Percentiles rank a stretch among this genome's conserved stretches.
These are phyloP conservation scores for Colletotrichum phormii DNA, from an alignment of 2,329 filamentous ascomycete species.

Conservation along the genomic window DNA sequence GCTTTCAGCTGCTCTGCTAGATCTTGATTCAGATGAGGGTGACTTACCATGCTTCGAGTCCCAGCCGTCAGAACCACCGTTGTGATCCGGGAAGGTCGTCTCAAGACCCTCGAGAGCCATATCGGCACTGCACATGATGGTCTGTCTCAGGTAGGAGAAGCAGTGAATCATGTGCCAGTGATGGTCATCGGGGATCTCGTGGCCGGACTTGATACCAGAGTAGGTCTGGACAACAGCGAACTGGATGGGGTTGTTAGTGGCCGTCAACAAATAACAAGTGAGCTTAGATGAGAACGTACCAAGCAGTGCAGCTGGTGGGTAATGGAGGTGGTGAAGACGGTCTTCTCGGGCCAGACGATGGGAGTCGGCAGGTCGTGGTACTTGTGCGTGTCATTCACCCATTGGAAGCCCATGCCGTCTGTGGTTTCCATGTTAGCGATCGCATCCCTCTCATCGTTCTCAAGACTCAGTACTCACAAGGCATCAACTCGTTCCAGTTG, in stretches of 20 bases:
- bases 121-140: constrained; percentile 59
- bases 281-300: constrained; percentile 36
- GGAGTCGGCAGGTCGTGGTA: constrained; percentile 52
- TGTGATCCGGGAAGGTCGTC: constrained; percentile 59
- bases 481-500: constrained; percentile 54
- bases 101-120: constrained; percentile 58
- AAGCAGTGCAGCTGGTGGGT: constrained; percentile 59
- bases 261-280: neutral
- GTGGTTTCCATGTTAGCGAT: constrained; percentile 6
- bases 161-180: constrained; percentile 62
- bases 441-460: fast-evolving
- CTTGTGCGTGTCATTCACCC: constrained; percentile 48
- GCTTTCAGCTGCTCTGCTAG: neutral
- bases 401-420: constrained; percentile 54
- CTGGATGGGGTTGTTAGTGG: constrained; percentile 20
- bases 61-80: constrained; percentile 59
- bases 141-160: constrained; percentile 60
- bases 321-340: constrained; percentile 55
- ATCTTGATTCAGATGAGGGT: neutral
- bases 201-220: constrained; percentile 52
- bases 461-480: constrained; percentile 40
- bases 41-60: constrained; percentile 57
- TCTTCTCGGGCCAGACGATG: constrained; percentile 49
- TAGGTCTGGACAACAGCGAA: constrained; percentile 58
- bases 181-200: constrained; percentile 54